A percentile compares a stretch with the other conserved stretches of the same genome.
Evolutionary conservation across 306 rosid species (phyloP).

Genomic region (Prunus persica): Prunus_persica_NCBIv2 NC_034009.1:32253001-32253500

Average conservation of each 20-base stretch:
- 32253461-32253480: slow-evolving; percentile 20
- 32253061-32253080: slow-evolving; percentile 94
- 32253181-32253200: slow-evolving; percentile 11
- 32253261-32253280: slow-evolving; percentile 85
- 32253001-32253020: slow-evolving; percentile 23
- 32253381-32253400: slow-evolving; percentile 82
- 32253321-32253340: background rate
- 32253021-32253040: slow-evolving; percentile 97
- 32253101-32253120: slow-evolving; percentile 78
- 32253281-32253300: slow-evolving; percentile 26
- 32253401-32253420: slow-evolving; percentile 87
- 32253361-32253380: slow-evolving; percentile 83
- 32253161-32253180: slow-evolving; percentile 20
- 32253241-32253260: slow-evolving; percentile 91
- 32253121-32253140: slow-evolving; percentile 88
- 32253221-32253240: slow-evolving; percentile 99
- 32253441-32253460: slow-evolving; percentile 22
- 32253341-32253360: slow-evolving; percentile 12
- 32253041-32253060: slow-evolving; percentile 97
- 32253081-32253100: slow-evolving; percentile 95
- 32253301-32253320: background rate
- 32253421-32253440: slow-evolving; percentile 83
- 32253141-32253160: slow-evolving; percentile 33
- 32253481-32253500: slow-evolving; percentile 12
- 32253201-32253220: slow-evolving; percentile 30